A percentile compares a stretch with the other conserved stretches of the same genome.
phyloP scores from a whole-genome alignment of 2,329 filamentous ascomycete genomes.

The Colletotrichum spaethianum region DNA sequence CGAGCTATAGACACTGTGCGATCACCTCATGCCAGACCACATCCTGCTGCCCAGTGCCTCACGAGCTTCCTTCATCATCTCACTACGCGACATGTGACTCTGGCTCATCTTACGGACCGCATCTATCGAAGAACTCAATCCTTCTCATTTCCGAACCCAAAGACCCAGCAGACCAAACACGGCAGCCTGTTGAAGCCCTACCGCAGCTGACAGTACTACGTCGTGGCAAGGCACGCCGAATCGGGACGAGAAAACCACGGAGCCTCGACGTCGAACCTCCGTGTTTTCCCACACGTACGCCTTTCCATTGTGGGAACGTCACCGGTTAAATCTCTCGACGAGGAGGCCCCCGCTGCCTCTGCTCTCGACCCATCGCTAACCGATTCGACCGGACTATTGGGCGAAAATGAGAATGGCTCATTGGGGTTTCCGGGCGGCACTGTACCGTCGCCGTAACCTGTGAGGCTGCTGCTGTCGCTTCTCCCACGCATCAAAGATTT shows the following conservation, averaged over 20 bases:
- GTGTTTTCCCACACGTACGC: slow-evolving; percentile 16
- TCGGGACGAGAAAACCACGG: slow-evolving; percentile 41
- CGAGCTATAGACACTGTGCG: background rate
- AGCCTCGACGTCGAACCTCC: slow-evolving; percentile 37
- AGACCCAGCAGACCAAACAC: background rate
- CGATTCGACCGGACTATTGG: background rate
- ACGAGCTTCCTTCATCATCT: background rate
- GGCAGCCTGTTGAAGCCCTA: background rate
- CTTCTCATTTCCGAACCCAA: slow-evolving; percentile 4
- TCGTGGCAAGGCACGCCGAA: slow-evolving; percentile 32
- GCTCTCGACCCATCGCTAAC: background rate
- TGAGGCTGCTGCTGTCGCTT: slow-evolving; percentile 6
- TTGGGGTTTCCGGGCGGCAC: slow-evolving; percentile 18
- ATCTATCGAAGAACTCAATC: background rate
- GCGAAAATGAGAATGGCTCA: background rate
- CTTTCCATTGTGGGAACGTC: slow-evolving; percentile 30
- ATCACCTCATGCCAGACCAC: background rate
- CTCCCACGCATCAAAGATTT: slow-evolving; percentile 5
- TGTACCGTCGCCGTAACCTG: background rate
- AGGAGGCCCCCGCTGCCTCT: background rate
- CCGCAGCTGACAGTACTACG: slow-evolving; percentile 18
- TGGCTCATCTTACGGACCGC: background rate
- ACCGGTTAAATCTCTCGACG: slow-evolving; percentile 12
- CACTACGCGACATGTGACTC: slow-evolving; percentile 11
- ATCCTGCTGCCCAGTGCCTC: background rate